Base-by-base conservation (phyloP, 2,329 filamentous ascomycete species). In the Scytalidium sp. region DNA sequence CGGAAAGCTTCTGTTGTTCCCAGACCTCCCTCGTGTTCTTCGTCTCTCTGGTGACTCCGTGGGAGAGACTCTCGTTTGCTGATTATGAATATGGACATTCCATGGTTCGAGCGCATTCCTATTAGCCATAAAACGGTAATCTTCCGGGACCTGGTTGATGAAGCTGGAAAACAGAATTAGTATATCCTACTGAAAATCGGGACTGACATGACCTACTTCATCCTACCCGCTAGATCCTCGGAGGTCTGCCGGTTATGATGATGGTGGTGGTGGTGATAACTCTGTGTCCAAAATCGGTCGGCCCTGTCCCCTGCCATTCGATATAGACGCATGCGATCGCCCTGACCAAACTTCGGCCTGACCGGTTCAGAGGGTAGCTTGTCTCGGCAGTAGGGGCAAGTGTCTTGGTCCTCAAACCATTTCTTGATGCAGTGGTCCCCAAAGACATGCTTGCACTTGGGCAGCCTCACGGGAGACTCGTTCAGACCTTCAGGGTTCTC, bases 381-480 rank as follows among this genome's bases (percentile, higher is more conserved):
- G 54, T 81, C 75, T 21, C 83, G 76, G 63, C 83, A 86, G 58
- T 85, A 85, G 0, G 83, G 83, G 56, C 83, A 86, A 48, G 72
- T 83, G 56, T 83, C 76, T 2, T 79, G 79, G 42, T 84, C 79
- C 46, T 80, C 72, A 40, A 86, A 75, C 83, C 83, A 86, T 56
- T 80, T 84, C 62, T 79, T 82, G 55, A 86, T 81, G 62, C 83
- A 86, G 56, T 78, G 73, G 49, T 84, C 75, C 17, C 83, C 83
- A 62, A 86, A 86, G 6, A 85, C 64, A 56, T 86, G 83, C 56
- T 79, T 81, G 70, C 83, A 86, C 56, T 74, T 78, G 2, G 83
- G 82, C 17, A 85, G 64, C 19, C 79, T 77, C 15, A 85, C 63
- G 1, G 83, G 79, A 2, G 66, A 69, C 60, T 86, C 83, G 42